Percentiles rank a stretch among this genome's conserved stretches.
Conservation (phyloP, 768 basidiomycete species). For the Podaxis sp. region DNA sequence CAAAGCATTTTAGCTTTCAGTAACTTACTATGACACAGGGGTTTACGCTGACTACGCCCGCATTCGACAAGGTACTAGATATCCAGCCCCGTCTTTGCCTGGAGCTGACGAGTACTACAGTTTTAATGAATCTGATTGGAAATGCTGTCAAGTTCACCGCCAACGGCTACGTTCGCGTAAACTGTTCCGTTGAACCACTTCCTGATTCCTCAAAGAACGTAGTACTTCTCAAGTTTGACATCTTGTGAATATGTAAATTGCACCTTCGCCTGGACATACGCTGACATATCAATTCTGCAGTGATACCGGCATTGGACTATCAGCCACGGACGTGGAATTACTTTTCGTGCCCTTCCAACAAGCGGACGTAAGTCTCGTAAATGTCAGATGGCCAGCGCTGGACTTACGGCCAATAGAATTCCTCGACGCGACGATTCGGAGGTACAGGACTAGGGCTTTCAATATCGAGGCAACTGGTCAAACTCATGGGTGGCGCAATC, state of each 20-base stretch:
- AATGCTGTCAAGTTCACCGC: conserved; percentile 78
- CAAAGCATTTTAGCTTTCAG: neutral
- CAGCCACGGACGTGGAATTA: conserved; percentile 62
- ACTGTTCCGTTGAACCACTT: conserved; percentile 51
- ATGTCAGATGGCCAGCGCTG: neutral
- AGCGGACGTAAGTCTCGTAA: conserved; percentile 47
- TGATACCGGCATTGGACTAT: conserved; percentile 74
- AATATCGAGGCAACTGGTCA: conserved; percentile 72
- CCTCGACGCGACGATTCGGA: conserved; percentile 73
- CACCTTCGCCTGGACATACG: neutral
- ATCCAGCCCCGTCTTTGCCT: neutral
- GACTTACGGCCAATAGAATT: conserved; percentile 41
- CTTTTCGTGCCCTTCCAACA: conserved; percentile 78
- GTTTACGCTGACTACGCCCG: conserved; percentile 74
- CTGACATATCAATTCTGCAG: conserved; percentile 27
- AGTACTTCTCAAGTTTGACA: conserved; percentile 61
- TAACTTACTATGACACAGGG: conserved; percentile 35
- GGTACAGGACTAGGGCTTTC: conserved; percentile 78
- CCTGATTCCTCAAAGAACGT: conserved; percentile 36
- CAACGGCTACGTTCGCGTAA: conserved; percentile 60
- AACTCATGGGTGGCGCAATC: conserved; percentile 75
- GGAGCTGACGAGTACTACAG: conserved; percentile 29
- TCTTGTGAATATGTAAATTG: conserved; percentile 43
- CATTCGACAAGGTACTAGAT: conserved; percentile 60
- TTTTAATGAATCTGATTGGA: conserved; percentile 76